Evolutionary conservation across 2,329 filamentous ascomycete genomes (phyloP).

Genomic region (Fusarium aywerte): DNA sequence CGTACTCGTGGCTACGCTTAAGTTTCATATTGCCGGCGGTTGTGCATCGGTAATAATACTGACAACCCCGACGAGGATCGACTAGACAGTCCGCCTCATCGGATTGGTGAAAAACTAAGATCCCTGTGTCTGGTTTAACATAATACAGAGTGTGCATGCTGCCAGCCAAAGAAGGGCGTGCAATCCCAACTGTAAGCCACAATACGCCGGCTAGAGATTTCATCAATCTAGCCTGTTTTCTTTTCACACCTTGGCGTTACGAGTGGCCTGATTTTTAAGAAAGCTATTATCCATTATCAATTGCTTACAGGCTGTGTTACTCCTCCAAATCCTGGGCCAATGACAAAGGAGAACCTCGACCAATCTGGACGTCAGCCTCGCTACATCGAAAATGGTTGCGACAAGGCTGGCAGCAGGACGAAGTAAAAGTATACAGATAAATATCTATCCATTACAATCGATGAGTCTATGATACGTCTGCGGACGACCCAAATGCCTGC

Average conservation of each 20-base stretch:
- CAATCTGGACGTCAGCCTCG: constrained; percentile 28
- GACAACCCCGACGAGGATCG: neutral
- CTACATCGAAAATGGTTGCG: neutral
- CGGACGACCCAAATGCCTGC: neutral
- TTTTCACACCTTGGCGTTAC: constrained; percentile 28
- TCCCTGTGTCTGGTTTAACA: neutral
- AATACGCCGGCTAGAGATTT: constrained; percentile 31
- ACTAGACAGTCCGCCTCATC: neutral
- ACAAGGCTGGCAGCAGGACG: constrained; percentile 26
- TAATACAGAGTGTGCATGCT: constrained; percentile 1
- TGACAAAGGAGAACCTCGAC: neutral
- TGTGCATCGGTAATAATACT: constrained; percentile 3
- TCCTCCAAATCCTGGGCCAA: neutral
- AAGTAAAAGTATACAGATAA: neutral
- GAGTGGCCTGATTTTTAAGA: constrained; percentile 41
- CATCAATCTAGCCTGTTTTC: constrained; percentile 21
- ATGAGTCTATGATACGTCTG: neutral
- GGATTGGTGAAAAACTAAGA: neutral
- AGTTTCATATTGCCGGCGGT: too few relatives aligned
- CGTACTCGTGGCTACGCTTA: too few relatives aligned
- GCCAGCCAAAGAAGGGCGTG: constrained; percentile 34
- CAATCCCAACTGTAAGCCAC: constrained; percentile 41
- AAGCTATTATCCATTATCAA: constrained; percentile 34
- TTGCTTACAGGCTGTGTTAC: constrained; percentile 5
- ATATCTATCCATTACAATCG: neutral